Conservation (phyloP, 306 rosid species). For the Prosopis cineraria region DNA sequence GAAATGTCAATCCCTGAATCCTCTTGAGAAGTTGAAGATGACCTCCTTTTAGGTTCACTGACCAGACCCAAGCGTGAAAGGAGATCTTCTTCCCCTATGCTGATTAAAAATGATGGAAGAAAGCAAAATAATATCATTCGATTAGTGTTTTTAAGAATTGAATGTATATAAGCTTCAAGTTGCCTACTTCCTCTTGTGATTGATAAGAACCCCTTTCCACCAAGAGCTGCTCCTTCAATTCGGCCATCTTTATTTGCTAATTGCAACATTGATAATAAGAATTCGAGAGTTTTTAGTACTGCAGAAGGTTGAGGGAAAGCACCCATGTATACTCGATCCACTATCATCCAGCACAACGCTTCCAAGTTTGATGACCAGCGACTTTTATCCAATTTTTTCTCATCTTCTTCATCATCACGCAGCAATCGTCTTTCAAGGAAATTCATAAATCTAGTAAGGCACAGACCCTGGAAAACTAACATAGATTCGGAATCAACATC, state of each 20-base stretch:
- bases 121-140: slow-evolving; percentile 92
- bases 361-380: slow-evolving; percentile 97
- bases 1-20: slow-evolving; percentile 78
- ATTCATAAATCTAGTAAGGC: slow-evolving; percentile 91
- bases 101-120: slow-evolving; percentile 79
- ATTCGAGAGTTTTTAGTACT: slow-evolving; percentile 87
- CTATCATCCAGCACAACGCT: slow-evolving; percentile 94
- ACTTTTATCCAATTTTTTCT: slow-evolving; percentile 89
- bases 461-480: slow-evolving; percentile 93
- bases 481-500: slow-evolving; percentile 79
- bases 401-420: slow-evolving; percentile 98
- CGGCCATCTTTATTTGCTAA: slow-evolving; percentile 97
- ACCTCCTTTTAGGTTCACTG: slow-evolving; percentile 67
- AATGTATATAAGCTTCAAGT: slow-evolving; percentile 93
- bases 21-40: slow-evolving; percentile 49
- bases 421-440: slow-evolving; percentile 94
- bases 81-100: slow-evolving; percentile 87
- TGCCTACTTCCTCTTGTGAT: slow-evolving; percentile 91
- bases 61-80: slow-evolving; percentile 70
- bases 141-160: slow-evolving; percentile 90
- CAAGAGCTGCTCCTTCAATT: slow-evolving; percentile 91
- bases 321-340: slow-evolving; percentile 97
- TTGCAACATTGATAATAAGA: slow-evolving; percentile 95
- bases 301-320: slow-evolving; percentile 94
- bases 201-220: slow-evolving; percentile 87